Evolutionary conservation across 2,329 filamentous ascomycete species (phyloP).

Genomic region (Capronia coronata): DNA sequence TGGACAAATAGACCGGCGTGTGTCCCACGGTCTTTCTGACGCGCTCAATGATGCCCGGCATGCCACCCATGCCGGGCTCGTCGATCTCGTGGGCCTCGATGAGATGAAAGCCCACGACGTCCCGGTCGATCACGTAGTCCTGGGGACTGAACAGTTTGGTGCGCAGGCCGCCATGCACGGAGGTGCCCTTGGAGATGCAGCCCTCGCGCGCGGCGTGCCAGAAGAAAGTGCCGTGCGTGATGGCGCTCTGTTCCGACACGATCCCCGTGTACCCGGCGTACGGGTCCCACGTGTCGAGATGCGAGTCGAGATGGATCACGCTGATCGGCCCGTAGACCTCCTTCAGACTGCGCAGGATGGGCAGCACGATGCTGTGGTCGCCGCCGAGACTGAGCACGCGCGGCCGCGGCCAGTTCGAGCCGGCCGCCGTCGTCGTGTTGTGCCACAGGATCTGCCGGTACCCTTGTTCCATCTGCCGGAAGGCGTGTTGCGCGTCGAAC

Average conservation of each 20-base stretch:
- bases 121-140: slow-evolving; percentile 78
- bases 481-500: slow-evolving; percentile 76
- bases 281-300: slow-evolving; percentile 63
- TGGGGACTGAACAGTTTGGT: slow-evolving; percentile 71
- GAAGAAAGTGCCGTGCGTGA: slow-evolving; percentile 88
- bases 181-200: slow-evolving; percentile 70
- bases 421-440: slow-evolving; percentile 62
- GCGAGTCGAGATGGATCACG: slow-evolving; percentile 58
- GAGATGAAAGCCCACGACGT: slow-evolving; percentile 72
- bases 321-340: slow-evolving; percentile 62
- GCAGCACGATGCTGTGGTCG: slow-evolving; percentile 41
- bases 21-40: slow-evolving; percentile 69
- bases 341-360: slow-evolving; percentile 51
- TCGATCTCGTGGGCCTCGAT: slow-evolving; percentile 68
- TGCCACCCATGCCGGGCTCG: slow-evolving; percentile 54
- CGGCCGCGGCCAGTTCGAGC: slow-evolving; percentile 60
- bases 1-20: slow-evolving; percentile 33
- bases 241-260: slow-evolving; percentile 64
- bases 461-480: slow-evolving; percentile 78
- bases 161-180: slow-evolving; percentile 80
- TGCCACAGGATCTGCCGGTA: slow-evolving; percentile 70
- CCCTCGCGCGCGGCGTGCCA: slow-evolving; percentile 75
- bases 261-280: slow-evolving; percentile 75
- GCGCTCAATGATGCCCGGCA: slow-evolving; percentile 68
- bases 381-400: slow-evolving; percentile 66